These are phyloP conservation scores for Phytopythium oedochilum DNA, from an alignment of 352 stramenopile species.

Conservation along the genomic window DNA sequence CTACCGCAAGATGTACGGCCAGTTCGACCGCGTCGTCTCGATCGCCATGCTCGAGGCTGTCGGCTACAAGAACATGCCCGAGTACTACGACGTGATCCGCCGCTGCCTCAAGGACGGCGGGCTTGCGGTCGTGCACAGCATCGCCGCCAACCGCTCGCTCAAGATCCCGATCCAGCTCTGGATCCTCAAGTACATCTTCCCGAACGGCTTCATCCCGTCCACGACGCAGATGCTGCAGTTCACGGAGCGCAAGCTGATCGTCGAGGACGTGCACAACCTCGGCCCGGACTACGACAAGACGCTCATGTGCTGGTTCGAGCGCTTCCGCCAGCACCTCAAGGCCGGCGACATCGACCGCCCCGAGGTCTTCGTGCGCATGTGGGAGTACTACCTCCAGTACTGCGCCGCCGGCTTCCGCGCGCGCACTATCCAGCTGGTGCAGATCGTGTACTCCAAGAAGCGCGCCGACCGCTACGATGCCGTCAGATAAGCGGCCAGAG, in stretches of 20 bases:
- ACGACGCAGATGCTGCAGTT: conserved; percentile 70
- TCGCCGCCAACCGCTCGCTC: conserved; percentile 78
- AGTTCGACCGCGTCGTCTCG: conserved; percentile 87
- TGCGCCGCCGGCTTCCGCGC: conserved; percentile 87
- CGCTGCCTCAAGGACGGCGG: conserved; percentile 81
- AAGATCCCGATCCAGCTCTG: conserved; percentile 82
- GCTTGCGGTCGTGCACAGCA: conserved; percentile 76
- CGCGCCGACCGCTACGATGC: conserved; percentile 73
- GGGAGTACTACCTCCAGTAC: conserved; percentile 89
- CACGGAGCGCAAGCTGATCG: conserved; percentile 72
- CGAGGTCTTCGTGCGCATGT: conserved; percentile 86
- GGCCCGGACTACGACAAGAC: conserved; percentile 89
- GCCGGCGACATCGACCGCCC: conserved; percentile 71
- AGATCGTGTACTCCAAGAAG: conserved; percentile 88
- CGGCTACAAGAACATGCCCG: conserved; percentile 85
- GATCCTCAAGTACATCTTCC: conserved; percentile 92
- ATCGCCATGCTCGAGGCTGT: conserved; percentile 90
- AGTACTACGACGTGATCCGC: conserved; percentile 82
- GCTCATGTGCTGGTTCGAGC: conserved; percentile 84
- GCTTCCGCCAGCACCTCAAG: conserved; percentile 80
- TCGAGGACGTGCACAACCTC: conserved; percentile 85
- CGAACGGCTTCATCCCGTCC: conserved; percentile 83
- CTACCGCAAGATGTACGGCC: conserved; percentile 85
- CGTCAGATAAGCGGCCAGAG: conserved; percentile 51
- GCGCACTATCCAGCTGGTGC: conserved; percentile 79